These are phyloP conservation scores for Moricandia arvensis DNA, from an alignment of 345 rosid species.

Conservation along the genomic window DNA sequence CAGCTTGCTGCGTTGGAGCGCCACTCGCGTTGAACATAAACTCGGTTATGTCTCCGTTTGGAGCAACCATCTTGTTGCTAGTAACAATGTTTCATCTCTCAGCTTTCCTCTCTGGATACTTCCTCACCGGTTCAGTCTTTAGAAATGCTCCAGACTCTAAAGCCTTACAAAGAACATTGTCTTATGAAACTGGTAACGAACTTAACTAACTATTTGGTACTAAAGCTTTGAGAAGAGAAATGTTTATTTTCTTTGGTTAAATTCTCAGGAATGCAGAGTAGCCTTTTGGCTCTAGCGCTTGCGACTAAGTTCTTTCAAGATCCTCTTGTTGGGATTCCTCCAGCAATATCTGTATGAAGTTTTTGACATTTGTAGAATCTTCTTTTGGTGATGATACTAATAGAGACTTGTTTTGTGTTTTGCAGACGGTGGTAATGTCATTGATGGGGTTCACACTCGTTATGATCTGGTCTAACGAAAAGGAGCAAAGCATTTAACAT, in stretches of 20 bases:
- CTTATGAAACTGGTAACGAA: constrained; percentile 74
- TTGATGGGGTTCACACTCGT: constrained; percentile 90
- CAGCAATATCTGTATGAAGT: constrained; percentile 56
- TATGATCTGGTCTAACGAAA: constrained; percentile 72
- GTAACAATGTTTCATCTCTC: constrained; percentile 65
- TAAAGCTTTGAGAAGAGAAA: neutral
- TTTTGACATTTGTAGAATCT: neutral
- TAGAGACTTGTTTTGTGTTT: neutral
- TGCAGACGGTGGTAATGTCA: constrained; percentile 97
- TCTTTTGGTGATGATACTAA: neutral
- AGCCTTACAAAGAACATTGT: constrained; percentile 81
- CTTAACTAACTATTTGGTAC: neutral
- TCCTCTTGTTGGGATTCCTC: constrained; percentile 89
- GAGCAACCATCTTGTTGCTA: constrained; percentile 50
- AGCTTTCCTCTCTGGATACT: constrained; percentile 74
- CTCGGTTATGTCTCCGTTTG: constrained; percentile 74
- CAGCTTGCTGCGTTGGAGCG: constrained; percentile 89
- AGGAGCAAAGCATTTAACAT: constrained; percentile 9
- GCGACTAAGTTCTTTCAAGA: constrained; percentile 91
- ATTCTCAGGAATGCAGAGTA: constrained; percentile 91
- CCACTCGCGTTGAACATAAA: constrained; percentile 81
- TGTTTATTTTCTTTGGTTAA: neutral
- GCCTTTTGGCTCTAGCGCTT: constrained; percentile 87
- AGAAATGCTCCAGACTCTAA: constrained; percentile 52
- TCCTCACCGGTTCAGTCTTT: constrained; percentile 57